These are phyloP conservation scores for Moringa oleifera DNA, from an alignment of 345 rosid genomes.

Conservation along the genomic window DNA sequence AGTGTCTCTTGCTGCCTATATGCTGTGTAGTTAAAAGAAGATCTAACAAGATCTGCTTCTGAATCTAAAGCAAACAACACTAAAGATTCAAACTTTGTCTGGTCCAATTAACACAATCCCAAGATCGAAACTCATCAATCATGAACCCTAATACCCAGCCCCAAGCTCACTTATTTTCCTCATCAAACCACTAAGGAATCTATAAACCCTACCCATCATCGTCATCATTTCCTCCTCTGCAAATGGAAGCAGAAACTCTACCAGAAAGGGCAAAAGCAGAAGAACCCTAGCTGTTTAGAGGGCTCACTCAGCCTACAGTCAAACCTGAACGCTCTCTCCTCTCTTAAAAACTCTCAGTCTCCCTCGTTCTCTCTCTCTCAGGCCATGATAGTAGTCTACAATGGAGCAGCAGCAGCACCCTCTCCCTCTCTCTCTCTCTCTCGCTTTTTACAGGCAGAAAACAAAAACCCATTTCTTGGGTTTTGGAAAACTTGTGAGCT, in stretches of 20 bases:
- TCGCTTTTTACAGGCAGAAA: neutral
- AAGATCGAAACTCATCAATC: constrained; percentile 6
- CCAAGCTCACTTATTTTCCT: neutral
- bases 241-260: too few species aligned
- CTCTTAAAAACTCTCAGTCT: too few species aligned
- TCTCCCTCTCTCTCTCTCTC: neutral
- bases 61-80: too few species aligned
- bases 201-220: too few species aligned
- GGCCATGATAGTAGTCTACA: constrained; percentile 11
- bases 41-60: too few species aligned
- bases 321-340: neutral
- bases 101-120: constrained; percentile 14
- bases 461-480: constrained; percentile 1
- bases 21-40: too few species aligned
- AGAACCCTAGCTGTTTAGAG: neutral
- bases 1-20: too few species aligned
- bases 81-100: neutral
- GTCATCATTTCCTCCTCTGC: too few species aligned
- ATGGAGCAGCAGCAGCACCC: too few species aligned
- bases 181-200: too few species aligned
- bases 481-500: neutral
- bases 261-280: neutral
- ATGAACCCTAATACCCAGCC: neutral
- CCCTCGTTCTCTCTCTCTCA: neutral
- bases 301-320: neutral